phyloP scores from a whole-genome alignment of 2,329 filamentous ascomycete species.

The Tolypocladium guangdongense region DNA sequence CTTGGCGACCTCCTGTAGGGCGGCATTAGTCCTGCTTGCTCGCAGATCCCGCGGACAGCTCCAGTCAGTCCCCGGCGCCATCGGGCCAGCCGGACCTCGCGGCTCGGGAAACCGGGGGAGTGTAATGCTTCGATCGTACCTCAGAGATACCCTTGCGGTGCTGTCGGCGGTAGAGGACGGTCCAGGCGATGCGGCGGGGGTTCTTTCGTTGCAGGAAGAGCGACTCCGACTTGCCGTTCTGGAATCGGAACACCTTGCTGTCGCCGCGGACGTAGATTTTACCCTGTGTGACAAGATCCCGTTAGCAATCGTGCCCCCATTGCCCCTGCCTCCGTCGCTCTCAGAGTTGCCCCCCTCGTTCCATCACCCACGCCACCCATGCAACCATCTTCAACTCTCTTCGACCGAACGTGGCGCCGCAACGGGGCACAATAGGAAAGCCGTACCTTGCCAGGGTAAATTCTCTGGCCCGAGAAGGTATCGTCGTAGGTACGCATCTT shows the following conservation, averaged over 20 bases:
- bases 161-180: conserved; percentile 92
- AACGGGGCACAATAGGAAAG: conserved; percentile 5
- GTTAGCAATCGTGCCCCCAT: conserved; percentile 13
- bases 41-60: not conserved
- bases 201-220: conserved; percentile 99
- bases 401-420: not conserved
- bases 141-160: conserved; percentile 99
- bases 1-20: conserved; percentile 91
- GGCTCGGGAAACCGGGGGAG: not conserved
- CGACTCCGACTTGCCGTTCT: conserved; percentile 99
- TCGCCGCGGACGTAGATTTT: conserved; percentile 99
- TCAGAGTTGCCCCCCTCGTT: not conserved
- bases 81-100: not conserved
- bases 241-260: conserved; percentile 99
- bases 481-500: conserved; percentile 60
- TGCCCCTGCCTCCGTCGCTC: not conserved
- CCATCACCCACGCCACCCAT: not conserved
- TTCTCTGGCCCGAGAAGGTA: conserved; percentile 54
- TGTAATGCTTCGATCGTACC: conserved; percentile 48
- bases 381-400: not conserved
- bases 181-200: conserved; percentile 98
- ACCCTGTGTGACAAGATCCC: conserved; percentile 50
- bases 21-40: conserved; percentile 26
- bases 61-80: not conserved
- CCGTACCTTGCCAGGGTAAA: conserved; percentile 58